Evolutionary conservation across 129 eudicot species (phyloP), one percentile per base, ranked within the genome.

Genomic region (Smallanthus sonchifolius): DNA sequence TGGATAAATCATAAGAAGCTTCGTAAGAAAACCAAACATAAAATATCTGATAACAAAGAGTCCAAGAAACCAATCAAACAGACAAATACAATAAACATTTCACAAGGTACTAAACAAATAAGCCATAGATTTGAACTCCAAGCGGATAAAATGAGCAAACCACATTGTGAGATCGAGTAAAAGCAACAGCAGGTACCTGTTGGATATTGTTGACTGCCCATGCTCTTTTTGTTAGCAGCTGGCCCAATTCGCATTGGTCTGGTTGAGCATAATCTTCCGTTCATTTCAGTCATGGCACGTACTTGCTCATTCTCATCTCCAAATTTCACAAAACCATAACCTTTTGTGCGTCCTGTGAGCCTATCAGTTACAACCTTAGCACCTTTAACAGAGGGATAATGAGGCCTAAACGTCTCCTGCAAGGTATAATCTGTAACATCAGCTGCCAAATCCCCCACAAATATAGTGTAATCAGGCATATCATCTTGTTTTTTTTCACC

Each of bases 231-330:
- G 86, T 81, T 91, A 49, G 97, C 88, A 74, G 99, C 97, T 19
- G 87, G 91, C 30, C 97, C 99, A 78, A 91, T 83, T 19, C 99
- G 89, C 97, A 94, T 90, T 51, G 97, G 88, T 77, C 99, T 91
- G 11, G 83, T 89, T 61, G 93, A 86, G 70, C 97, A 91, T 69
- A 86, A 67, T 75, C 67, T 78, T 59, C 99, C 97, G 85, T 91
- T 90, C 99, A 94, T 94, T 82, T 94, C 97, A 48, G 90, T 81
- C 99, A 94, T 94, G 2, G 96, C 96, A 71, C 88, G 97, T n/a
- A 84, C 0, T 65, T 90, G 95, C 73, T 94, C 98, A 34, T 80
- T 86, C 76, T 94, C 98, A 78, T 94, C 98, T 40, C 87, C 91
- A 80, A 94, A 94, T 61, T 82, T 89, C 34, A 94, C 98, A 86